Base-by-base conservation (phyloP, 1,284 basidiomycete species). In the Phellopilus nigrolimitatus region DNA sequence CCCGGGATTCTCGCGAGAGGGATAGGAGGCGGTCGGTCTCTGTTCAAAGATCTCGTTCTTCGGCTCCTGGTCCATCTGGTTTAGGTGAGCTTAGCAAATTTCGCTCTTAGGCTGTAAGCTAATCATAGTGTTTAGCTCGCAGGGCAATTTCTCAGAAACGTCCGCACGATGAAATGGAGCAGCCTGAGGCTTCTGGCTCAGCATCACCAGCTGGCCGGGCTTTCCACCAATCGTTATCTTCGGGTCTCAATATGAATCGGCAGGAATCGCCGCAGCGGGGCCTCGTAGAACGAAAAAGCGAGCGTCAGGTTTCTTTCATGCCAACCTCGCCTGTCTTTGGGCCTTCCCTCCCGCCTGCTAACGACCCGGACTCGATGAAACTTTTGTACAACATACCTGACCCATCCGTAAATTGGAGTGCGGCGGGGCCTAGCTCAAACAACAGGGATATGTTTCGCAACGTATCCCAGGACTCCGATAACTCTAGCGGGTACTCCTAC, bases 131-230 rank as follows among this genome's bases (percentile, higher is more conserved):
- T 56, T 65, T 71, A 71, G 80, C 78, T 33, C 79, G 82, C 55
- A 72, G 86, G 58, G 89, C 86, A 36, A 76, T 82, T 4, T 89
- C 86, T 46, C 79, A 86, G 43, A 81, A 79, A 63, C 79, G 85
- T 30, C 81, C 78, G 7, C 80, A 73, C 55, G 85, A 87, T 59
- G 86, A 88, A 53, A 72, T 73, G 37, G 77, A 80, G 47, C 67
- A 64, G 48, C 53, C 71, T 45, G 61, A 70, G 17, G 19, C 30
- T 15, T 24, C 25, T 21, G 36, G 38, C 15, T 51, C 48, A 9
- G 24, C 28, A 24, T 46, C 43, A 30, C 36, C 45, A 10, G 15
- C 17, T 24, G 21, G 36, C 6, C 49, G 34, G 9, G 19, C 48
- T 13, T 44, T 45, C n/a, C 46, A 55, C 41, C 47, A 43, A 6